Conservation (phyloP, 2,329 filamentous ascomycete species). For the Epichloe amarillans region DNA sequence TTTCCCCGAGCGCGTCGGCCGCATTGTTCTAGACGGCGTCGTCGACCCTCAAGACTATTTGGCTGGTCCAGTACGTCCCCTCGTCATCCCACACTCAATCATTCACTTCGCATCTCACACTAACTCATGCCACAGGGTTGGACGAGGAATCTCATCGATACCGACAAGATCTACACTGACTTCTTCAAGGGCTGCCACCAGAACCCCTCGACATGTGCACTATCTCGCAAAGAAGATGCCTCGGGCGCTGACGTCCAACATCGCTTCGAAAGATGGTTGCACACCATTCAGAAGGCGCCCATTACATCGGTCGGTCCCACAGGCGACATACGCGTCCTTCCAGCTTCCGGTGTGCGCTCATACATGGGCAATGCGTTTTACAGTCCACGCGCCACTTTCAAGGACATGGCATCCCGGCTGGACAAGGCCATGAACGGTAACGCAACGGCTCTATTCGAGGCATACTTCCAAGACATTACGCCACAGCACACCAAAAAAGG, state of each 20-base stretch:
- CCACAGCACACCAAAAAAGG: neutral
- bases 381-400: slow-evolving; percentile 10
- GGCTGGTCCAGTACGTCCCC: slow-evolving; percentile 12
- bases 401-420: slow-evolving; percentile 3
- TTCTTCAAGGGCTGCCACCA: slow-evolving; percentile 21
- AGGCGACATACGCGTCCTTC: slow-evolving; percentile 12
- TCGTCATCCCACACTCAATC: neutral
- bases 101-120: neutral
- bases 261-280: slow-evolving; percentile 15
- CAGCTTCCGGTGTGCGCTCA: slow-evolving; percentile 7
- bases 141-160: slow-evolving; percentile 19
- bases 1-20: slow-evolving; percentile 17
- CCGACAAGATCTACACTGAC: slow-evolving; percentile 14
- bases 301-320: slow-evolving; percentile 8
- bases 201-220: slow-evolving; percentile 2
- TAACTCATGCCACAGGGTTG: slow-evolving; percentile 10
- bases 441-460: neutral
- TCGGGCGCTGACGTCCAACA: slow-evolving; percentile 4
- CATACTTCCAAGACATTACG: neutral
- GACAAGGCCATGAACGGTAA: slow-evolving; percentile 4
- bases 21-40: slow-evolving; percentile 23
- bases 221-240: slow-evolving; percentile 2
- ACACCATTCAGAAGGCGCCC: slow-evolving; percentile 11
- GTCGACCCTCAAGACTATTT: slow-evolving; percentile 20
- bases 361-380: slow-evolving; percentile 16